phyloP scores from a whole-genome alignment of 805 yeast species.

The Schwanniomyces vanrijiae region DNA sequence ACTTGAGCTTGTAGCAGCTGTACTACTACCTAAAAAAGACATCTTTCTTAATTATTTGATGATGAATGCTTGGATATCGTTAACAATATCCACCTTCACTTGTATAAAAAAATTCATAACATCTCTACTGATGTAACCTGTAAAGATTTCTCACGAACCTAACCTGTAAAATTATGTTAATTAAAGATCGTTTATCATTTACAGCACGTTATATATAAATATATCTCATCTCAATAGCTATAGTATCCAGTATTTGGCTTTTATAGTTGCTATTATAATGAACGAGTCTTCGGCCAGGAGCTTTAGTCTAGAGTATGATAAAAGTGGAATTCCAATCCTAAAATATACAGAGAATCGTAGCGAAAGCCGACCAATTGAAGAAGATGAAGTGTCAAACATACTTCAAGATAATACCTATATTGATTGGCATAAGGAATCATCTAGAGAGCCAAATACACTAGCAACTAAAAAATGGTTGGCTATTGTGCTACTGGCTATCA shows the following conservation, averaged over 20 bases:
- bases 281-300: neutral
- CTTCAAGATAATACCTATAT: constrained; percentile 46
- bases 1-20: constrained; percentile 23
- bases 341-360: neutral
- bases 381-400: neutral
- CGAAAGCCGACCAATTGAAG: neutral
- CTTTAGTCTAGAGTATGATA: neutral
- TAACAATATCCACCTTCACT: neutral
- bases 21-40: constrained; percentile 36
- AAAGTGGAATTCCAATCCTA: neutral
- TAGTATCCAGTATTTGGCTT: too few species aligned
- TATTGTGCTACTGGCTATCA: constrained; percentile 43
- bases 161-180: neutral
- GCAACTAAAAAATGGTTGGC: constrained; percentile 46
- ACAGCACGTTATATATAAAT: neutral
- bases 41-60: constrained; percentile 13
- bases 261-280: neutral
- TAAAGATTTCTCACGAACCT: neutral
- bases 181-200: neutral
- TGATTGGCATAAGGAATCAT: constrained; percentile 54
- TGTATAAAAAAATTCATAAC: constrained; percentile 1
- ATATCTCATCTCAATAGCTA: neutral
- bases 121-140: constrained; percentile 2
- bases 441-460: constrained; percentile 11
- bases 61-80: neutral